Evolutionary conservation across 345 rosid genomes (phyloP).

Genomic region (Bruguiera parviflora): DNA sequence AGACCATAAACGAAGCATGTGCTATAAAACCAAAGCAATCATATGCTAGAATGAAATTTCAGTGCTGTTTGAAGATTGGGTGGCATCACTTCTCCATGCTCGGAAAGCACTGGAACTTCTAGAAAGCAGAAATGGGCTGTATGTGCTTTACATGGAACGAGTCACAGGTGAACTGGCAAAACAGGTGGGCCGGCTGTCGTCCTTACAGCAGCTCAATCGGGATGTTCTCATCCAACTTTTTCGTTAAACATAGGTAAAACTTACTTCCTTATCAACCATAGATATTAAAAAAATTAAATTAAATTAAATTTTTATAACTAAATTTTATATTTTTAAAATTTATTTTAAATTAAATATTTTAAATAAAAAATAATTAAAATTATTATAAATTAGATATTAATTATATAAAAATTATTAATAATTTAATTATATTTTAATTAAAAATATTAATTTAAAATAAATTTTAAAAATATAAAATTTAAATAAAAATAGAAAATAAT

Average conservation of each 20-base stretch:
- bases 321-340: no score
- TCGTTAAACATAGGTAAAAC: constrained; percentile 13
- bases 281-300: no score
- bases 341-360: no score
- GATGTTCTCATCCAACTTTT: constrained; percentile 47
- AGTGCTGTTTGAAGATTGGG: constrained; percentile 77
- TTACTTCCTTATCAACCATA: background rate
- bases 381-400: no score
- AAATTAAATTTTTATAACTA: no score
- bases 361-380: no score
- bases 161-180: constrained; percentile 60
- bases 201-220: constrained; percentile 47
- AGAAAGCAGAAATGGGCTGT: constrained; percentile 75
- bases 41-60: constrained; percentile 22
- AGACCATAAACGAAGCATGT: background rate
- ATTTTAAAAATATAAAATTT: no score
- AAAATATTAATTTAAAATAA: no score
- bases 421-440: no score
- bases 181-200: constrained; percentile 45
- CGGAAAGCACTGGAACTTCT: constrained; percentile 55
- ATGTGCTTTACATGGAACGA: constrained; percentile 76
- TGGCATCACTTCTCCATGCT: constrained; percentile 57
- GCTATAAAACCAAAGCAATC: constrained; percentile 2
- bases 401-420: no score
- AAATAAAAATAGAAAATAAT: no score